Percentiles rank a stretch among this genome's conserved stretches.
Evolutionary conservation across 2,329 filamentous ascomycete genomes (phyloP).

Genomic region (Zasmidium cellare): DNA sequence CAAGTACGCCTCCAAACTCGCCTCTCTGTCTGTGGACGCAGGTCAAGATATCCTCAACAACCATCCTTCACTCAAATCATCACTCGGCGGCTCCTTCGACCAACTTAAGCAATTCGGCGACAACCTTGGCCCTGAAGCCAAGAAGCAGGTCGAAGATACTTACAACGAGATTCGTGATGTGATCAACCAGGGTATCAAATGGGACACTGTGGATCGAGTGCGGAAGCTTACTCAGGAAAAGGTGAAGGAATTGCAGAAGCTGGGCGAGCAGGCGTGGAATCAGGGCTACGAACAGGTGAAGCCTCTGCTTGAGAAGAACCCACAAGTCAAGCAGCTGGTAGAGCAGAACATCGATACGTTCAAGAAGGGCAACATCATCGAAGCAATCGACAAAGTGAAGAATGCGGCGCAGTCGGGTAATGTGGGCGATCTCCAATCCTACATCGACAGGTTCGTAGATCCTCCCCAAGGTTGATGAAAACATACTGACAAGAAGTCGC

Average conservation of each 20-base stretch:
- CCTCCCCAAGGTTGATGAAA: background rate
- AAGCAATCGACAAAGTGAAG: slow-evolving; percentile 65
- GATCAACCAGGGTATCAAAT: slow-evolving; percentile 60
- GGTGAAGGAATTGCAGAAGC: slow-evolving; percentile 63
- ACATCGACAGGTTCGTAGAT: slow-evolving; percentile 52
- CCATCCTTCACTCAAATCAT: slow-evolving; percentile 71
- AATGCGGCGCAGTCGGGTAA: slow-evolving; percentile 63
- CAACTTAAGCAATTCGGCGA: slow-evolving; percentile 70
- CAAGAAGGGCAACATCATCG: slow-evolving; percentile 65
- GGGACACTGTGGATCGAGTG: slow-evolving; percentile 55
- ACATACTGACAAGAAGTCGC: slow-evolving; percentile 2
- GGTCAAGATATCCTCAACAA: slow-evolving; percentile 67
- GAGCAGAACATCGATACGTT: slow-evolving; percentile 69
- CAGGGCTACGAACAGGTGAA: slow-evolving; percentile 69
- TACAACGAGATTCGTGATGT: slow-evolving; percentile 67
- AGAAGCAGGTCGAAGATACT: slow-evolving; percentile 72
- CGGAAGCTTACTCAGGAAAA: slow-evolving; percentile 69
- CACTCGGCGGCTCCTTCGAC: slow-evolving; percentile 67
- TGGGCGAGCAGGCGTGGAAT: slow-evolving; percentile 70
- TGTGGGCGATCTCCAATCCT: slow-evolving; percentile 59
- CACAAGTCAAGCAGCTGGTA: slow-evolving; percentile 70
- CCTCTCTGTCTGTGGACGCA: slow-evolving; percentile 63
- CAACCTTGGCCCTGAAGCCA: slow-evolving; percentile 71
- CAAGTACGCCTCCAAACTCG: slow-evolving; percentile 61
- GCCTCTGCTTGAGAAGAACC: slow-evolving; percentile 73